A percentile compares a stretch with the other conserved stretches of the same genome.
Conservation (phyloP, 2,329 filamentous ascomycete genomes). For the Verticillium nubilum region DNA sequence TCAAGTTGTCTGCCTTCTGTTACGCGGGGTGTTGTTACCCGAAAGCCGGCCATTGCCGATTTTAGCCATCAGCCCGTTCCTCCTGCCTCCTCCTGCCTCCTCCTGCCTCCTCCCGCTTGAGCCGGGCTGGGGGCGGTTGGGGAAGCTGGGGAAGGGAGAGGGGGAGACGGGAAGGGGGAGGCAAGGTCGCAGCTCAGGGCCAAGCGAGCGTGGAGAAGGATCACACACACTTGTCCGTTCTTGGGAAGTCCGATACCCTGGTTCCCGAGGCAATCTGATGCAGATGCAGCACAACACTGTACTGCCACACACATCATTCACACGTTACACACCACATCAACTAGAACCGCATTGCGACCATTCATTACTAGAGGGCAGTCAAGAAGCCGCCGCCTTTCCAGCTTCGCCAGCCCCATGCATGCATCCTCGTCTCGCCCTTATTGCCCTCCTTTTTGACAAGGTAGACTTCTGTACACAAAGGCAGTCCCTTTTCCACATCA, state of each 20-base stretch:
- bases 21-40: slow-evolving; percentile 12
- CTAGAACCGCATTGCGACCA: not conserved
- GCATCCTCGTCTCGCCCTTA: not conserved
- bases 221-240: not conserved
- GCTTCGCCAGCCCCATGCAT: not conserved
- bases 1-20: not conserved
- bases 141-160: not conserved
- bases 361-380: not conserved
- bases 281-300: no score
- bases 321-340: not conserved
- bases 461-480: not conserved
- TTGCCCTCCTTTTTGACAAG: not conserved
- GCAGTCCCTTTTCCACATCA: not conserved
- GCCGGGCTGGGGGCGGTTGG: not conserved
- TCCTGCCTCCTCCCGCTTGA: not conserved
- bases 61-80: slow-evolving; percentile 11
- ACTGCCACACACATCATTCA: not conserved
- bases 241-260: not conserved
- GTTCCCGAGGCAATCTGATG: not conserved
- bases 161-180: no score
- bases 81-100: no score
- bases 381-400: not conserved
- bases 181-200: no score
- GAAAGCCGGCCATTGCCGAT: slow-evolving; percentile 31
- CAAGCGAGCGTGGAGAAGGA: not conserved